These are phyloP conservation scores for Ilyonectria sp. DNA, from an alignment of 2,329 filamentous ascomycete species.

Conservation along the genomic window DNA sequence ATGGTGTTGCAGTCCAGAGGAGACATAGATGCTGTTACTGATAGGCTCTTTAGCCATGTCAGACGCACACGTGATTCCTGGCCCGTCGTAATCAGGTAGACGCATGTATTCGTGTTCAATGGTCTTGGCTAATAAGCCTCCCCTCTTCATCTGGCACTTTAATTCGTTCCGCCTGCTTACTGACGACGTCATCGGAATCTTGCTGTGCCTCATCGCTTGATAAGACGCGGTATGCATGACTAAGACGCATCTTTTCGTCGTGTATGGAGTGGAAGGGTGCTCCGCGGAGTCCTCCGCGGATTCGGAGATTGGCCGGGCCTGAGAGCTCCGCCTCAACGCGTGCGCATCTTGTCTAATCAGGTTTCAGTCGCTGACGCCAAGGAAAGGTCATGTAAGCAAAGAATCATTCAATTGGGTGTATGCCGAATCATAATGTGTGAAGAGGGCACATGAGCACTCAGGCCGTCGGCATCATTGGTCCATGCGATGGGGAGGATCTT, in stretches of 20 bases:
- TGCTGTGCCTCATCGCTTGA: neutral
- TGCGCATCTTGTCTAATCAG: too few relatives aligned
- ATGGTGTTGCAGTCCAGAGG: neutral
- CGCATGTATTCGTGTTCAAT: neutral
- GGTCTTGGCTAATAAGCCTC: neutral
- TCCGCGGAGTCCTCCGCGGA: neutral
- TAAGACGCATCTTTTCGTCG: neutral
- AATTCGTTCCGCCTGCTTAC: neutral
- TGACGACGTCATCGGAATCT: neutral
- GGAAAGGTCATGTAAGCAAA: too few relatives aligned
- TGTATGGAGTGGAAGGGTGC: neutral
- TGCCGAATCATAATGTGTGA: too few relatives aligned
- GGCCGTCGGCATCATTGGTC: too few relatives aligned
- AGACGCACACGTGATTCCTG: neutral
- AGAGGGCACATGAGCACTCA: too few relatives aligned
- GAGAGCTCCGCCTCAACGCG: too few relatives aligned
- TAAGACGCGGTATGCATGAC: neutral
- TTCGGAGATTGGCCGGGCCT: neutral
- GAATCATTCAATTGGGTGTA: too few relatives aligned
- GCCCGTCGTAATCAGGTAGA: neutral
- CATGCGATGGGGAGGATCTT: too few relatives aligned
- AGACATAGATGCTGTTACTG: too few relatives aligned
- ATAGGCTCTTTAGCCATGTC: neutral
- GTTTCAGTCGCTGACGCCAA: too few relatives aligned
- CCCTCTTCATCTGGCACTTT: too few relatives aligned